These are phyloP conservation scores for Prunus campanulata DNA, from an alignment of 306 rosid species.

Conservation along the genomic window DNA sequence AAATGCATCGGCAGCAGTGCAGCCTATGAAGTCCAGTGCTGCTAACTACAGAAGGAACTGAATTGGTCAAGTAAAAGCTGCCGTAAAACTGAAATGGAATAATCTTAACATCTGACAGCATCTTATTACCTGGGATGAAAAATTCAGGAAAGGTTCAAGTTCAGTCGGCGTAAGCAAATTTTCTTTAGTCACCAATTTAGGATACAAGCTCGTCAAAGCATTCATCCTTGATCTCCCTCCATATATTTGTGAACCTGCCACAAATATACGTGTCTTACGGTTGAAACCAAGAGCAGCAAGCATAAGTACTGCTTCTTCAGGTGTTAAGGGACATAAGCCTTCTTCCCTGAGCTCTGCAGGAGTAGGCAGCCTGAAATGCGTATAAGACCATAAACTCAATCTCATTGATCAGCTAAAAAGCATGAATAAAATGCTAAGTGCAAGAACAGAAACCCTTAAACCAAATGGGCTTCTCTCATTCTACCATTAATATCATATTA, in stretches of 20 bases:
- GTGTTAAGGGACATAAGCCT: slow-evolving; percentile 90
- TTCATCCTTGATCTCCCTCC: slow-evolving; percentile 75
- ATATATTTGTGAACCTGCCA: slow-evolving; percentile 91
- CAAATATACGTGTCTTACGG: slow-evolving; percentile 72
- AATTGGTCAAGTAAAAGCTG: background rate
- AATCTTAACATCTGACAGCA: slow-evolving; percentile 14
- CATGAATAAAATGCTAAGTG: background rate
- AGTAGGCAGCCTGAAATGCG: slow-evolving; percentile 69
- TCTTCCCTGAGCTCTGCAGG: slow-evolving; percentile 80
- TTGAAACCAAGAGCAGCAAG: slow-evolving; percentile 97
- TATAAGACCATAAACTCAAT: background rate
- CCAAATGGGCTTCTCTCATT: background rate
- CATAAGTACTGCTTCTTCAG: slow-evolving; percentile 94
- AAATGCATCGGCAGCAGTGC: slow-evolving; percentile 92
- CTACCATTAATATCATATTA: background rate
- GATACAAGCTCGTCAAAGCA: slow-evolving; percentile 83
- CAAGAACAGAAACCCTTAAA: background rate
- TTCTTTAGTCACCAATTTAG: slow-evolving; percentile 92
- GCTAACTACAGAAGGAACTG: slow-evolving; percentile 57
- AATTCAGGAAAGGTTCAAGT: slow-evolving; percentile 76
- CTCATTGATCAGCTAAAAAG: background rate
- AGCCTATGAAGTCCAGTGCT: slow-evolving; percentile 93
- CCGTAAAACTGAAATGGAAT: background rate
- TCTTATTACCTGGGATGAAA: slow-evolving; percentile 80
- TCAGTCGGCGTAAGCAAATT: slow-evolving; percentile 69